Evolutionary conservation across 306 rosid genomes (phyloP).

Genomic region (Dalbergia cochinchinensis): DNA sequence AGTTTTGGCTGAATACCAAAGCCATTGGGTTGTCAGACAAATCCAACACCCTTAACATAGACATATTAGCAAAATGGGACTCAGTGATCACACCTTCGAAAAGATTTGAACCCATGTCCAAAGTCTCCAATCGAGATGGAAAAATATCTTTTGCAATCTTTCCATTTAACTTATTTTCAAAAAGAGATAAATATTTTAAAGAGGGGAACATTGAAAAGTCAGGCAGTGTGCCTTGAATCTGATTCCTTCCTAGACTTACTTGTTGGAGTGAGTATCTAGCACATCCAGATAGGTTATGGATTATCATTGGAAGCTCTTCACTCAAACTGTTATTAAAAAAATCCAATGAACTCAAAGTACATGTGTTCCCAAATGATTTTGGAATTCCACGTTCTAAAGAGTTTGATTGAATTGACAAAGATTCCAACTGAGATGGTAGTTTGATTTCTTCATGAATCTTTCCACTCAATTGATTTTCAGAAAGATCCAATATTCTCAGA

Average conservation of each 20-base stretch:
- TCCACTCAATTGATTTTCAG: too few species aligned
- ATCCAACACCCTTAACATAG: rapidly evolving
- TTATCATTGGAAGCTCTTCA: conserved; percentile 9
- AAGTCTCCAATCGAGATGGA: not conserved
- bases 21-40: not conserved
- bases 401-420: too few species aligned
- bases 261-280: conserved; percentile 28
- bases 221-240: conserved; percentile 2
- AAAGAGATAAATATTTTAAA: not conserved
- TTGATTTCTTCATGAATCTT: too few species aligned
- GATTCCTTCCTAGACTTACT: not conserved
- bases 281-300: conserved; percentile 27
- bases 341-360: not conserved
- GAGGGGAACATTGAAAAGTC: not conserved
- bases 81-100: conserved; percentile 33
- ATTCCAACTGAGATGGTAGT: too few species aligned
- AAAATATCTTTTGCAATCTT: not conserved
- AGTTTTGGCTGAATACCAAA: not conserved
- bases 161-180: conserved; percentile 1
- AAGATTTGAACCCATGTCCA: not conserved
- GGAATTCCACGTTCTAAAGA: not conserved
- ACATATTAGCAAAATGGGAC: conserved; percentile 20
- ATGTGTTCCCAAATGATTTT: not conserved
- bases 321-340: not conserved
- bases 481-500: too few species aligned